A percentile compares a stretch with the other conserved stretches of the same genome.
phyloP scores from a whole-genome alignment of 2,329 filamentous ascomycete species.

The Periconia digitata region DNA sequence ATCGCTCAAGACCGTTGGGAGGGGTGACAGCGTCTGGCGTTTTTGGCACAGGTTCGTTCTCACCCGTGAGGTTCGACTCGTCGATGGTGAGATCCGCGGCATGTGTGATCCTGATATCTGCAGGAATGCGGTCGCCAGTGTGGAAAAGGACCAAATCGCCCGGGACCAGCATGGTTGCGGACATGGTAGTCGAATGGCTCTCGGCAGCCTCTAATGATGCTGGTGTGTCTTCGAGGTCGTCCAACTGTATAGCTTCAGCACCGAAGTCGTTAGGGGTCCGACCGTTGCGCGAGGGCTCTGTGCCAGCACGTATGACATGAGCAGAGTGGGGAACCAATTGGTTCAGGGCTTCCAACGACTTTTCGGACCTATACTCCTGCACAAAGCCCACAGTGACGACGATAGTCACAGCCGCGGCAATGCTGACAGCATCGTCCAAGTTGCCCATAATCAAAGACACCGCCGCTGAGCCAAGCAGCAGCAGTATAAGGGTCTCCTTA shows the following conservation, averaged over 20 bases:
- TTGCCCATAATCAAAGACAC: constrained; percentile 92
- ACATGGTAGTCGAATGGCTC: constrained; percentile 77
- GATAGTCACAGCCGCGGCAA: constrained; percentile 93
- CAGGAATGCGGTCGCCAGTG: constrained; percentile 93
- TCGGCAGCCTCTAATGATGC: constrained; percentile 67
- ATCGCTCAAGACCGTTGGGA: constrained; percentile 45
- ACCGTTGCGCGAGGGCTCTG: constrained; percentile 23
- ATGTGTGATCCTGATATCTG: constrained; percentile 91
- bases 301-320: constrained; percentile 73
- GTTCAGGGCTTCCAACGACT: constrained; percentile 92
- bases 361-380: constrained; percentile 96
- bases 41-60: constrained; percentile 90
- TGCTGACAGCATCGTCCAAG: constrained; percentile 91
- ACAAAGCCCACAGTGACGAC: constrained; percentile 95
- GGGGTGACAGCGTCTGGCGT: constrained; percentile 62
- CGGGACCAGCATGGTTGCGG: constrained; percentile 83
- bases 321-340: constrained; percentile 94
- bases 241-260: constrained; percentile 47
- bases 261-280: constrained; percentile 21
- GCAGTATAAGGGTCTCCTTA: constrained; percentile 88
- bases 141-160: constrained; percentile 93
- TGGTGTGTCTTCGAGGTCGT: constrained; percentile 55
- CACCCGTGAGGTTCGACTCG: constrained; percentile 93
- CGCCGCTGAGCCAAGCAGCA: constrained; percentile 85
- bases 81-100: constrained; percentile 91